Conservation (phyloP, 352 stramenopile genomes). For the Pythium aquatile region DNA sequence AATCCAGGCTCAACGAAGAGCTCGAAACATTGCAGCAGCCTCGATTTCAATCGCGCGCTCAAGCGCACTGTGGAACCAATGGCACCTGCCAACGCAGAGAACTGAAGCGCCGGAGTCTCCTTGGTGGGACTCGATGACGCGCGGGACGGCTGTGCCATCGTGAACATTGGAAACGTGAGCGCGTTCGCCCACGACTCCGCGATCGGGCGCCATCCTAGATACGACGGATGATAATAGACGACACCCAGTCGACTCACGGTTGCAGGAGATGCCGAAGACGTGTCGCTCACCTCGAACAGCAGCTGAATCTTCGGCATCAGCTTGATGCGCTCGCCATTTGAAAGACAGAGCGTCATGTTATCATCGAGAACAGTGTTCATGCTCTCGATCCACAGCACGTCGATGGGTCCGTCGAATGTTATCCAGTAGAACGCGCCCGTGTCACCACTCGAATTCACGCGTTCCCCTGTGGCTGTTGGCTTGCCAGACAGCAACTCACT, state of each 20-base stretch:
- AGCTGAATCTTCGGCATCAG: slow-evolving; percentile 86
- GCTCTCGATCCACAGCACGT: slow-evolving; percentile 84
- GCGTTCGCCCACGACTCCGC: slow-evolving; percentile 62
- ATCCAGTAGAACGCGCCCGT: slow-evolving; percentile 76
- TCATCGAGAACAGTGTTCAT: slow-evolving; percentile 91
- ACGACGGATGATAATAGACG: slow-evolving; percentile 81
- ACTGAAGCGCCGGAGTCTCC: slow-evolving; percentile 8
- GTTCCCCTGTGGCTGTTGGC: slow-evolving; percentile 5
- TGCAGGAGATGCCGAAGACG: slow-evolving; percentile 87
- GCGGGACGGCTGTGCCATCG: slow-evolving; percentile 5
- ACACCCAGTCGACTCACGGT: slow-evolving; percentile 92
- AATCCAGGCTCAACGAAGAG: slow-evolving; percentile 58
- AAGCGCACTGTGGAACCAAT: slow-evolving; percentile 21
- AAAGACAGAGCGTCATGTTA: slow-evolving; percentile 89
- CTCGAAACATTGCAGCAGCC: slow-evolving; percentile 59
- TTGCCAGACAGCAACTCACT: slow-evolving; percentile 40
- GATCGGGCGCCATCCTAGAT: slow-evolving; percentile 64
- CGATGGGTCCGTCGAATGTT: slow-evolving; percentile 79
- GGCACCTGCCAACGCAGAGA: background rate
- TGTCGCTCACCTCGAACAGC: slow-evolving; percentile 92
- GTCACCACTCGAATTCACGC: slow-evolving; percentile 8
- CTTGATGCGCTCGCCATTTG: slow-evolving; percentile 88
- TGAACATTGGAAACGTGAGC: slow-evolving; percentile 29
- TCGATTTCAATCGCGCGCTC: slow-evolving; percentile 34
- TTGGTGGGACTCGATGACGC: slow-evolving; percentile 17